Conservation (phyloP, 306 rosid genomes). For the Acacia melanoxylon region DNA sequence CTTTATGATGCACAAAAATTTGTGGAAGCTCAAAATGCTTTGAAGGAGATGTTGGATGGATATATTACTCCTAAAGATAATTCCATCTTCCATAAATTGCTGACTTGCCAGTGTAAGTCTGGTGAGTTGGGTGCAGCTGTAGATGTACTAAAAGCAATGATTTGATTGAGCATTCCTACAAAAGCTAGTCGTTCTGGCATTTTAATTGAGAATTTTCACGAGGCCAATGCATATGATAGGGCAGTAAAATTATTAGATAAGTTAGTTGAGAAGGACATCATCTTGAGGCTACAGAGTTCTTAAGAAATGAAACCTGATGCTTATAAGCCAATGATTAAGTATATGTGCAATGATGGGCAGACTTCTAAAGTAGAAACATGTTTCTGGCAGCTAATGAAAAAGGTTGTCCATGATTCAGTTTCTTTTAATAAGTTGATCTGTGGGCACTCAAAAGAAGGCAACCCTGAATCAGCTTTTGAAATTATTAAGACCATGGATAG, state of each 20-base stretch:
- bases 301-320: constrained; percentile 73
- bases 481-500: constrained; percentile 82
- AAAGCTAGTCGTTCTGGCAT: constrained; percentile 88
- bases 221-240: constrained; percentile 57
- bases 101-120: constrained; percentile 61
- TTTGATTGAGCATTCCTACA: constrained; percentile 75
- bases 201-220: constrained; percentile 74
- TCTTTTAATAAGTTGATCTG: constrained; percentile 77
- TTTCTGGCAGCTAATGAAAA: constrained; percentile 84
- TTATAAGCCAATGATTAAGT: constrained; percentile 71
- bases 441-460: constrained; percentile 90
- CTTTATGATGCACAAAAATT: constrained; percentile 70
- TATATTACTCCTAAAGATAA: constrained; percentile 79
- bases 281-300: constrained; percentile 63
- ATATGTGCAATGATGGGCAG: constrained; percentile 69
- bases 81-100: constrained; percentile 55
- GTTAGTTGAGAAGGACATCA: constrained; percentile 79
- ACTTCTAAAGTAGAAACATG: constrained; percentile 74
- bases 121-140: constrained; percentile 83
- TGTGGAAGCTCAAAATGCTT: constrained; percentile 50
- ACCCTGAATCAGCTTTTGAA: constrained; percentile 80
- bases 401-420: constrained; percentile 67
- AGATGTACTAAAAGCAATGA: constrained; percentile 75
- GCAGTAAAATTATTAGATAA: constrained; percentile 76
- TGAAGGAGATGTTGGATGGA: constrained; percentile 77